Conservation (phyloP, 768 basidiomycete genomes). For the Termitomyces sp. region DNA sequence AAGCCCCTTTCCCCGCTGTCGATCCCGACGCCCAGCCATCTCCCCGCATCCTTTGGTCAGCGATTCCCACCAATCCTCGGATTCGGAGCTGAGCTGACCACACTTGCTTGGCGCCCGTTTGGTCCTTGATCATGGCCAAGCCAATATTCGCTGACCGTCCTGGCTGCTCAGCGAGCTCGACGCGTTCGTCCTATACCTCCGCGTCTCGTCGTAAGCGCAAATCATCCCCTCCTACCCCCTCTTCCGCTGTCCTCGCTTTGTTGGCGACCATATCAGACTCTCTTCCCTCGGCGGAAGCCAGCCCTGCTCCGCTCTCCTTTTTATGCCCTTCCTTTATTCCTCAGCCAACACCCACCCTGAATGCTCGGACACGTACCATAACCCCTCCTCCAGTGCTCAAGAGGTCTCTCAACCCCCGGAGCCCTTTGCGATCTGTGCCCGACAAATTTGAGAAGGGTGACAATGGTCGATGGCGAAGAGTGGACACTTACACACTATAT, state of each 20-base stretch:
- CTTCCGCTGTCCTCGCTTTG: slow-evolving; percentile 48
- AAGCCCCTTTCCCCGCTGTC: slow-evolving; percentile 19
- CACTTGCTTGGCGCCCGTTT: slow-evolving; percentile 37
- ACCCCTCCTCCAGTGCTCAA: slow-evolving; percentile 10
- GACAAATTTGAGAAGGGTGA: slow-evolving; percentile 47
- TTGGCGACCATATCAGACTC: slow-evolving; percentile 54
- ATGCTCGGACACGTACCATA: slow-evolving; percentile 2
- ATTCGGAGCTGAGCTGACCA: slow-evolving; percentile 17
- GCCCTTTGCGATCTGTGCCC: slow-evolving; percentile 35
- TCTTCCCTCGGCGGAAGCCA: slow-evolving; percentile 40
- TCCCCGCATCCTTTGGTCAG: not conserved
- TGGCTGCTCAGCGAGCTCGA: slow-evolving; percentile 18
- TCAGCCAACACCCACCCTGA: slow-evolving; percentile 8
- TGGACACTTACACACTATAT: slow-evolving; percentile 55
- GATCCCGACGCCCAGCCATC: slow-evolving; percentile 14
- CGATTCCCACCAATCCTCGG: not conserved
- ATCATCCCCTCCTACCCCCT: slow-evolving; percentile 31
- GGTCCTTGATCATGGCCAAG: slow-evolving; percentile 48
- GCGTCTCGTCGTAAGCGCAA: slow-evolving; percentile 10
- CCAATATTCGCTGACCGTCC: slow-evolving; percentile 33
- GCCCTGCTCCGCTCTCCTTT: slow-evolving; percentile 55
- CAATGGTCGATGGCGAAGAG: slow-evolving; percentile 58
- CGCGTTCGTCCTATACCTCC: slow-evolving; percentile 2
- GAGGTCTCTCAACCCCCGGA: not conserved
- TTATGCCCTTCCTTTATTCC: slow-evolving; percentile 50